Base-by-base conservation (phyloP, 768 basidiomycete genomes). In the Tricholomella constricta region DNA sequence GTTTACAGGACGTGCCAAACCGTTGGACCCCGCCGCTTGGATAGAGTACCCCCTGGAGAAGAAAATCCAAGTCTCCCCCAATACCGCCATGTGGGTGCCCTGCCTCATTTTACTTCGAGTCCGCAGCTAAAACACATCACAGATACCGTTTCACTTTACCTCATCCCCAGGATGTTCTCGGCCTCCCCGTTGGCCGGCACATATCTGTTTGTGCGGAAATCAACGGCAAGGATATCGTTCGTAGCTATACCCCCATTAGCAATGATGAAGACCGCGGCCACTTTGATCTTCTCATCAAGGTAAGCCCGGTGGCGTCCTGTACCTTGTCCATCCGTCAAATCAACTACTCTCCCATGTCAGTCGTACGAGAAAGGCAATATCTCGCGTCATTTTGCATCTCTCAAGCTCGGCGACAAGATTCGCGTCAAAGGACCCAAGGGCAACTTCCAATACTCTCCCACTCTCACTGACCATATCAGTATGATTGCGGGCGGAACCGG, bases 401-500 rank as follows among this genome's bases (percentile, higher is more conserved):
- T 98, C 66, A 92, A 89, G 56, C 79, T 95, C 36, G 95, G 95
- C 54, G 87, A 98, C 75, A 87, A 79, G 44, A 78, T 97, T 60
- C 86, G 85, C 59, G 82, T 98, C 77, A 96, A 95, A 71, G 97
- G 97, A 2, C 97, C 97, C 60, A 98, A 93, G 74, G 97, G 97
- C 51, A 86, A 88, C 68, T 98, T 98, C 82, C 82, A 79, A 58
- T 99, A 98, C 74, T 62, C 74, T 38, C 82, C 89, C 3, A 76
- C 78, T 45, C 76, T 94, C 40, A 81, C 88, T n/a, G 76, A 77
- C 59, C 85, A 89, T 63, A 74, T 99, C 52, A 89, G 92, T 65
- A 95, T 99, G 95, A 97, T 99, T 63, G 94, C 95, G 14, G 97
- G 97, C 43, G 97, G 97, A 32, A 98, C 97, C 2, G 97, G 97